Evolutionary conservation across 306 rosid genomes (phyloP).

Genomic region (Vigna hirtella): DNA sequence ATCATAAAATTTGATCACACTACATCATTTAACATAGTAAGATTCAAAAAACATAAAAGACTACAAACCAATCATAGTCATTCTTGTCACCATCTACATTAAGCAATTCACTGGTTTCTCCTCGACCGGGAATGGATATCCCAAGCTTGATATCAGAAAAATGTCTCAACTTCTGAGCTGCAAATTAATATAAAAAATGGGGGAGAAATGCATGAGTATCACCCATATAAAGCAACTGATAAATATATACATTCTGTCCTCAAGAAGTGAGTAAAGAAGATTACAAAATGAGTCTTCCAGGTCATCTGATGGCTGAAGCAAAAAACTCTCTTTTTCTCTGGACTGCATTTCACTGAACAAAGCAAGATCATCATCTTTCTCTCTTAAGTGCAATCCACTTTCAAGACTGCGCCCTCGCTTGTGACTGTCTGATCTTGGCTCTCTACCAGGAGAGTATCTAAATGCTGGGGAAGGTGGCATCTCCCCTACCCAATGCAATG

Average conservation of each 20-base stretch:
- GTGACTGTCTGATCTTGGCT: slow-evolving; percentile 59
- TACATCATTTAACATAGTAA: neutral
- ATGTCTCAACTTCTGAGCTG: slow-evolving; percentile 72
- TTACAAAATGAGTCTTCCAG: slow-evolving; percentile 79
- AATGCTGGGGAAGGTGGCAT: slow-evolving; percentile 88
- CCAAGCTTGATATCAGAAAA: slow-evolving; percentile 80
- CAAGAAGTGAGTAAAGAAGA: slow-evolving; percentile 40
- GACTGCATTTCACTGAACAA: slow-evolving; percentile 82
- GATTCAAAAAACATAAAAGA: slow-evolving; percentile 28
- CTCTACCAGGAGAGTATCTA: slow-evolving; percentile 79
- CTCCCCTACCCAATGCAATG: slow-evolving; percentile 47
- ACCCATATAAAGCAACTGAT: slow-evolving; percentile 38
- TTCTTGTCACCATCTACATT: slow-evolving; percentile 73
- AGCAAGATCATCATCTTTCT: slow-evolving; percentile 82
- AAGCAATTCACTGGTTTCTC: slow-evolving; percentile 79
- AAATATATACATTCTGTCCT: slow-evolving; percentile 25
- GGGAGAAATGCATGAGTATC: slow-evolving; percentile 36
- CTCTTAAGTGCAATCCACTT: slow-evolving; percentile 62
- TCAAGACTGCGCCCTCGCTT: slow-evolving; percentile 83
- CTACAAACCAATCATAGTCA: slow-evolving; percentile 82
- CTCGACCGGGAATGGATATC: slow-evolving; percentile 67
- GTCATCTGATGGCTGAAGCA: slow-evolving; percentile 78
- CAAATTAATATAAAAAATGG: slow-evolving; percentile 45
- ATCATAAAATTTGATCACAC: slow-evolving; percentile 11
- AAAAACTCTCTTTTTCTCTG: slow-evolving; percentile 68